These are phyloP conservation scores for Kwoniella sp. DNA, from an alignment of 768 basidiomycete species.

Conservation along the genomic window DNA sequence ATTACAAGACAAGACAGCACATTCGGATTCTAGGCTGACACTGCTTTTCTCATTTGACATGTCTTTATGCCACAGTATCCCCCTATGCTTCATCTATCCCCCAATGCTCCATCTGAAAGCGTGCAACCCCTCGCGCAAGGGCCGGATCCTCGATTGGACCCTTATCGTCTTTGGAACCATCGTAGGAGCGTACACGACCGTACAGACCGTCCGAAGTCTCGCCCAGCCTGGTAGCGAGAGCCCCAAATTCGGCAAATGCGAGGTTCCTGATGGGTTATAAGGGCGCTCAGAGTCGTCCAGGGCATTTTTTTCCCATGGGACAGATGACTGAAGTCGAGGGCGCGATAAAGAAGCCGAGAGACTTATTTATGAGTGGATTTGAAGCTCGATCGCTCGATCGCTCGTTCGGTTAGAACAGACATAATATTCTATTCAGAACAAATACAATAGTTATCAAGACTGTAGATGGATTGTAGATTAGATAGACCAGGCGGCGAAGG, in stretches of 20 bases:
- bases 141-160: constrained; percentile 69
- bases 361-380: too few species aligned
- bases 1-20: too few species aligned
- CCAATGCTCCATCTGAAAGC: constrained; percentile 82
- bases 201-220: constrained; percentile 78
- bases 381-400: too few species aligned
- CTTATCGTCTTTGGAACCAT: constrained; percentile 74
- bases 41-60: not conserved
- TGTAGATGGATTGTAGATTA: too few species aligned
- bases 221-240: constrained; percentile 59
- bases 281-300: not conserved
- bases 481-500: too few species aligned
- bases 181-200: constrained; percentile 76
- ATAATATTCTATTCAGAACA: too few species aligned
- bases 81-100: constrained; percentile 91
- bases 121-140: constrained; percentile 67
- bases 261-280: constrained; percentile 26
- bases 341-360: too few species aligned
- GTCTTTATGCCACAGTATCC: constrained; percentile 64
- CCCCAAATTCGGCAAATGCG: constrained; percentile 57
- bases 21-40: too few species aligned
- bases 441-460: too few species aligned
- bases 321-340: too few species aligned
- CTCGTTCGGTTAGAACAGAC: too few species aligned
- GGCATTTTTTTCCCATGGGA: too few species aligned